Base-by-base conservation (phyloP, 116 monocot species). In the Dioscorea cayenensis region DNA sequence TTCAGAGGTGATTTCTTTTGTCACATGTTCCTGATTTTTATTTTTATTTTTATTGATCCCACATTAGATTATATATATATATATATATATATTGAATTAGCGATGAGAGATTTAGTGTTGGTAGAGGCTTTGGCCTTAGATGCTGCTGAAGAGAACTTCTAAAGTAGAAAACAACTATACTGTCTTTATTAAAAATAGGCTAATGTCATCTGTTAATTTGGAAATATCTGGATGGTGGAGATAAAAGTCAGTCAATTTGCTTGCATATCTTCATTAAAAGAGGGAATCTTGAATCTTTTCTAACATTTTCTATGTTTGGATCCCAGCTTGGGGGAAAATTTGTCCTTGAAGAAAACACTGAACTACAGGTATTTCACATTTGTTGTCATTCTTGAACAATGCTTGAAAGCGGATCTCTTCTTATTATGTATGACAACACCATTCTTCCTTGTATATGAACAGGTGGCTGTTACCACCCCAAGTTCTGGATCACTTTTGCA, bases 321-420 rank as follows among this genome's bases (percentile, higher is more conserved):
- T 60, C 87, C 32, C 32, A 91, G 91, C 70, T 94, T 66, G 69
- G 67, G 37, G 74, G 68, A 58, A 91, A 78, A 66, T 91, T 94
- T 75, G 75, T 69, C n/a, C 78, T 99, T 52, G 89, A 87, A 58
- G 70, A 66, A 66, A 82, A 89, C 74, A 81, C 91, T 76, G 85
- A 91, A 74, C 82, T 99, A 51, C 75, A 89, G 99, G 99, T 94
- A 76, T 36, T 67, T 66, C 20, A 63, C 1, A 18, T 60, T 58
- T 49, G 11, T 12, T 43, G 43, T 43, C 43, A 43, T 20, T 63
- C 49, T 9, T 14, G 58, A 51, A 36, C 27, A 60, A 68, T 77
- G 21, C 11, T 10, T 17, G 48, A 36, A 62, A 51, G 36, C 12
- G 49, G 16, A 43, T 38, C 65, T 20, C 19, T 43, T 7, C 61